Conservation (phyloP, 768 basidiomycete genomes). For the Leccinum disarticulatum region DNA sequence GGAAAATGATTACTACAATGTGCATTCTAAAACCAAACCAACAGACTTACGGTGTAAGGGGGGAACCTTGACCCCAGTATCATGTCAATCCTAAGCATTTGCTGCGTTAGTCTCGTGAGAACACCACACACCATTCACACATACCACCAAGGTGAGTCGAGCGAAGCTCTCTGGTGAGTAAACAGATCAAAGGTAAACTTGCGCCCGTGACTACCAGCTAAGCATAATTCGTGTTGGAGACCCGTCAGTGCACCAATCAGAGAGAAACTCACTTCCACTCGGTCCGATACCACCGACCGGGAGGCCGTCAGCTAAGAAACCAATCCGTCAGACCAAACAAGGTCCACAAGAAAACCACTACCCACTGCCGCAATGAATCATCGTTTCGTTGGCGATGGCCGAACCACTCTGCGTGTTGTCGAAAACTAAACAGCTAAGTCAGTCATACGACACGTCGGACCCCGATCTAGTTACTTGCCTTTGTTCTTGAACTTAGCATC, state of each 20-base stretch:
- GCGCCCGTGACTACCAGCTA: conserved; percentile 70
- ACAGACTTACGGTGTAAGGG: conserved; percentile 26
- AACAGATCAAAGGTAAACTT: conserved; percentile 78
- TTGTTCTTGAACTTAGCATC: conserved; percentile 60
- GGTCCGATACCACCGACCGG: conserved; percentile 76
- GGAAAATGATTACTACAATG: background rate
- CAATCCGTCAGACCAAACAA: background rate
- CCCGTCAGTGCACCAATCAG: background rate
- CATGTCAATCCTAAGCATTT: conserved; percentile 22
- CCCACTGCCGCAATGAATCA: conserved; percentile 61
- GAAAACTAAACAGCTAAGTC: conserved; percentile 47
- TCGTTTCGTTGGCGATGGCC: conserved; percentile 67
- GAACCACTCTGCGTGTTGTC: conserved; percentile 71
- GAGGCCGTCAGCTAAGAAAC: conserved; percentile 49
- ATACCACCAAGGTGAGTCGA: conserved; percentile 42
- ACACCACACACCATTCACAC: background rate
- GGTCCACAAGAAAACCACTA: background rate
- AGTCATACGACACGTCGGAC: background rate
- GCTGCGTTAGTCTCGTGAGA: conserved; percentile 1
- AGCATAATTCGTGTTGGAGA: background rate
- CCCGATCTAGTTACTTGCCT: conserved; percentile 39
- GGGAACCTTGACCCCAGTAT: conserved; percentile 30
- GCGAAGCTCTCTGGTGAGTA: conserved; percentile 66
- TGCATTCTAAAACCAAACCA: background rate
- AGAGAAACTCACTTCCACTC: conserved; percentile 63